These are phyloP conservation scores for Sugiyamaella sp. DNA, from an alignment of 1,139 yeast genomes.

Conservation along the genomic window DNA sequence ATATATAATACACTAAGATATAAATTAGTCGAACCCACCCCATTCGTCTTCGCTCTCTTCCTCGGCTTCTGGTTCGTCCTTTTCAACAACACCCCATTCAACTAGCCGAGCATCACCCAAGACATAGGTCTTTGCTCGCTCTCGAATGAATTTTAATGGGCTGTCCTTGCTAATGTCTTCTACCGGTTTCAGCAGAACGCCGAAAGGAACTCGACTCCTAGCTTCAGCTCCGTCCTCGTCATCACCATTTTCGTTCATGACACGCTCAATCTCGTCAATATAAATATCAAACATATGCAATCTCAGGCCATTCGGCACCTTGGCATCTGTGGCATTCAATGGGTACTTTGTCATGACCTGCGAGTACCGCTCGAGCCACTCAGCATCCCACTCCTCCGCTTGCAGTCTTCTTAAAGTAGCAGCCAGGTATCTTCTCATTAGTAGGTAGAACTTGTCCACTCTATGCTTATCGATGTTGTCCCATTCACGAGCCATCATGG, in stretches of 20 bases:
- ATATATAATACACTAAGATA: background rate
- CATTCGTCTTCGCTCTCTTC: conserved; percentile 50
- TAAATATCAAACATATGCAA: conserved; percentile 84
- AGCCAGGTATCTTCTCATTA: conserved; percentile 75
- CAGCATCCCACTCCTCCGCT: conserved; percentile 58
- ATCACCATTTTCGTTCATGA: conserved; percentile 50
- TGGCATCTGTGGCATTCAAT: conserved; percentile 42
- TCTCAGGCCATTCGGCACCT: conserved; percentile 75
- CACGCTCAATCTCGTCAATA: conserved; percentile 79
- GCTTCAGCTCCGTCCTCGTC: conserved; percentile 30
- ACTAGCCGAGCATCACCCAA: conserved; percentile 63
- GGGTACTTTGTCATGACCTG: conserved; percentile 45
- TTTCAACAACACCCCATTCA: conserved; percentile 63
- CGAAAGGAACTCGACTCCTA: conserved; percentile 53
- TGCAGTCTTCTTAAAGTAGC: conserved; percentile 63
- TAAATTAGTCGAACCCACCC: conserved; percentile 51
- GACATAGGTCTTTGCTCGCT: conserved; percentile 66
- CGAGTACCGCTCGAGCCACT: conserved; percentile 52
- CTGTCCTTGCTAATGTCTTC: conserved; percentile 53
- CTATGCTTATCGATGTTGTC: conserved; percentile 68
- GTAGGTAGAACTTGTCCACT: conserved; percentile 83
- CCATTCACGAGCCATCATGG: conserved; percentile 82
- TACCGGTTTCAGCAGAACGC: conserved; percentile 60
- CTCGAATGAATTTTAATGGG: conserved; percentile 64
- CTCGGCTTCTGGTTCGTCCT: conserved; percentile 43